Base-by-base conservation (phyloP, 2,329 filamentous ascomycete species). In the Simplicillium sp. region DNA sequence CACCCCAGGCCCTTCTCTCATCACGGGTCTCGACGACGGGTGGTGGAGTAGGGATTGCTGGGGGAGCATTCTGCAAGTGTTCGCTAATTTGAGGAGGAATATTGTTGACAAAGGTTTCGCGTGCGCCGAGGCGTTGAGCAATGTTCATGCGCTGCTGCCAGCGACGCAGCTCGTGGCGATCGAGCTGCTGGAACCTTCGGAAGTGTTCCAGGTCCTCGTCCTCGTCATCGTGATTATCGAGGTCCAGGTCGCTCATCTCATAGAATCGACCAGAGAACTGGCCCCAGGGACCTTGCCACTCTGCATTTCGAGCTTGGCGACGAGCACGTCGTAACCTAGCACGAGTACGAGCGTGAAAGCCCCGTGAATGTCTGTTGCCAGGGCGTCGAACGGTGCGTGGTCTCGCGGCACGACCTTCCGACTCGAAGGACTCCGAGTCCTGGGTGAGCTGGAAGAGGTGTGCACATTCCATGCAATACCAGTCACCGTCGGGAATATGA, bases 401-500 rank as follows among this genome's bases (percentile, higher is more conserved):
- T 11, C 54, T 54, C 37, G 56, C 50, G n/a, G 60, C 56, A 2
- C 49, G 48, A 14, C 63, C 55, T 36, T 55, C 54, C 35, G 62
- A 47, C 35, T 65, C 63, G 4, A 55, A 56, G 15, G 46, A 33
- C 25, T 54, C 50, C 38, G 55, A 52, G n/a, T 61, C 55, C 7
- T 60, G 52, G 3, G 50, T 47, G 16, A 60, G 52, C 15, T 59
- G 52, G 37, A 75, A 65, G 17, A 73, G 57, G 46, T 75, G 71
- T 46, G 70, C 60, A 62, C 92, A 98, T 52, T 84, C 80, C 61
- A 92, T 81, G 66, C 92, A 98, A 60, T 90, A 95, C 89, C 90
- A 98, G 48, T 81, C 70, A 20, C 84, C 85, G 25, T 73, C 65
- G 16, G 89, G 88, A 42, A 94, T 77, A 40, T 71, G 66, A 45